Conservation (phyloP, 2,329 filamentous ascomycete species). For the Neonectria punicea region DNA sequence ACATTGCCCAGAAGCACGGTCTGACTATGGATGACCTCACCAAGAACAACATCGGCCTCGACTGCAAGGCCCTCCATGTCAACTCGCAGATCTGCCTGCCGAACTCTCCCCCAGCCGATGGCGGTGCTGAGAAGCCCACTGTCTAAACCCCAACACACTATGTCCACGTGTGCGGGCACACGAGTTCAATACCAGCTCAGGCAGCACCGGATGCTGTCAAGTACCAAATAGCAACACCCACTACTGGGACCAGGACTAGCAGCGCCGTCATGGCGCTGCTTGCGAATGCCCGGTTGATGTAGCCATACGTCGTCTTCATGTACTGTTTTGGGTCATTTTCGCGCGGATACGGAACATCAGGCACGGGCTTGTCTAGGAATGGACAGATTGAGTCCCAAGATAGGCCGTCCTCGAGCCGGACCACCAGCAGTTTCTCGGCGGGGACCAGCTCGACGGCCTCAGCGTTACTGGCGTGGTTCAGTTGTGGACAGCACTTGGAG, state of each 20-base stretch:
- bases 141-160: neutral
- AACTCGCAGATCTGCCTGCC: conserved; percentile 60
- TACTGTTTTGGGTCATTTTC: conserved; percentile 9
- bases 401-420: neutral
- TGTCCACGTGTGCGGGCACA: conserved; percentile 11
- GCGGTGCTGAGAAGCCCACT: conserved; percentile 1
- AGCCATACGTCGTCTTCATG: conserved; percentile 16
- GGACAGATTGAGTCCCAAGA: conserved; percentile 10
- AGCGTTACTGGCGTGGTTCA: conserved; percentile 8
- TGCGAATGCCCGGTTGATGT: conserved; percentile 5
- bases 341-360: conserved; percentile 2
- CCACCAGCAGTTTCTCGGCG: neutral
- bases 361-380: conserved; percentile 2
- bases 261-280: conserved; percentile 12
- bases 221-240: neutral
- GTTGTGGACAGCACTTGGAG: neutral
- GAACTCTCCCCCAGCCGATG: conserved; percentile 18
- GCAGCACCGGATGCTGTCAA: conserved; percentile 9
- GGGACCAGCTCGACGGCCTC: neutral
- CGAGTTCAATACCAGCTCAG: neutral
- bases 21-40: conserved; percentile 59
- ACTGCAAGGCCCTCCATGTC: conserved; percentile 58
- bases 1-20: conserved; percentile 56
- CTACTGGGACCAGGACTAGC: neutral
- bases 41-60: conserved; percentile 55